A percentile compares a stretch with the other conserved stretches of the same genome.
phyloP scores from a whole-genome alignment of 2,329 filamentous ascomycete genomes.

The Beauveria asiatica region DNA sequence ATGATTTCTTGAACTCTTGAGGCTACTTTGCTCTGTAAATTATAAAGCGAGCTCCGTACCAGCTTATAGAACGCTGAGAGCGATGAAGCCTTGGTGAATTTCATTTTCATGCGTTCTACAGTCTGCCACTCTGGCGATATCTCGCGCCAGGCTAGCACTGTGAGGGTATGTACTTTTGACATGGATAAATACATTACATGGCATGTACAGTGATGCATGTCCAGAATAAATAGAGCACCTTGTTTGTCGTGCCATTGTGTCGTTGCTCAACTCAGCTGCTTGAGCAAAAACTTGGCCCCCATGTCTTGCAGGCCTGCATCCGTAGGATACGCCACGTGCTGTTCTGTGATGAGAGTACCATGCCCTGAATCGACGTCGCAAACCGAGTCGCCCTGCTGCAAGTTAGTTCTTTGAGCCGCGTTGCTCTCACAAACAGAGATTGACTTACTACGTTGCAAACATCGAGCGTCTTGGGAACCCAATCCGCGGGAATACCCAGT shows the following conservation, averaged over 20 bases:
- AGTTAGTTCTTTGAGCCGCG: neutral
- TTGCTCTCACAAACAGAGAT: too few species aligned
- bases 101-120: too few species aligned
- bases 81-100: too few species aligned
- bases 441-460: conserved; percentile 11
- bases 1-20: neutral
- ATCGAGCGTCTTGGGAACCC: conserved; percentile 9
- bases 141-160: too few species aligned
- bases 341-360: neutral
- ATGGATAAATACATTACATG: neutral
- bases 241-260: neutral
- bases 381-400: conserved; percentile 10
- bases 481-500: conserved; percentile 4
- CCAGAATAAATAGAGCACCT: neutral
- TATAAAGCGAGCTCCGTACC: too few species aligned
- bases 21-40: too few species aligned
- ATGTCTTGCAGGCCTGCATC: conserved; percentile 5
- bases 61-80: too few species aligned
- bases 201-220: neutral
- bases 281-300: conserved; percentile 7
- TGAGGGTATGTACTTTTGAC: neutral
- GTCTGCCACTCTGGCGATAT: too few species aligned
- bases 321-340: conserved; percentile 4
- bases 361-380: neutral
- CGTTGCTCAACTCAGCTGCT: neutral